Conservation (phyloP, 192 early-diverging fungal species). For the Glomus cerebriforme region DNA sequence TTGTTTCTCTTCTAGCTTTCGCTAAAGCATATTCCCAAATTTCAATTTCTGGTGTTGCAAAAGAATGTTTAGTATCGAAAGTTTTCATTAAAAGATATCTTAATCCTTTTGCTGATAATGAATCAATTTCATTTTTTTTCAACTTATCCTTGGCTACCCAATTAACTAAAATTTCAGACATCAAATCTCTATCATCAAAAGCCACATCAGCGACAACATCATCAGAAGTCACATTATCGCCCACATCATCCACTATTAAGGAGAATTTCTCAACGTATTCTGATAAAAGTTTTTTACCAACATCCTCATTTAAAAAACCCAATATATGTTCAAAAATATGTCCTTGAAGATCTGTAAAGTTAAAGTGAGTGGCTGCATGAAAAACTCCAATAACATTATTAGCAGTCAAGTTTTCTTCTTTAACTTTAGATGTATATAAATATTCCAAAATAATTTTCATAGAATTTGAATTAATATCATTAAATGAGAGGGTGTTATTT, state of each 20-base stretch:
- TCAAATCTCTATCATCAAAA: too few species aligned
- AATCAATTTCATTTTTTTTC: neutral
- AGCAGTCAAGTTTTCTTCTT: neutral
- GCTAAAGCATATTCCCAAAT: neutral
- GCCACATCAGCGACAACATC: too few species aligned
- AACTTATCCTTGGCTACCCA: neutral
- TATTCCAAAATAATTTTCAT: conserved; percentile 10
- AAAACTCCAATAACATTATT: neutral
- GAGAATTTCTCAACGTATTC: neutral
- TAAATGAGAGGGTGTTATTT: neutral
- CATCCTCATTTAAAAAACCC: neutral
- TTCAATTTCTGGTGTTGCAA: neutral
- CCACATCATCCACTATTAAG: too few species aligned
- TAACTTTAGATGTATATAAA: neutral
- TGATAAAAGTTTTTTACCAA: neutral
- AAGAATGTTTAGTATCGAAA: neutral
- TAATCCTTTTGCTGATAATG: neutral
- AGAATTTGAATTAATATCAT: neutral
- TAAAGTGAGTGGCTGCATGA: neutral
- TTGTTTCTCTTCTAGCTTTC: neutral
- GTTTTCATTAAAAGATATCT: neutral
- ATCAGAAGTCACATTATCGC: too few species aligned
- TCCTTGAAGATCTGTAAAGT: too few species aligned
- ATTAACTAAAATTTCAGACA: neutral
- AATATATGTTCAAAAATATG: too few species aligned